These are phyloP conservation scores for Scedosporium aurantiacum DNA, from an alignment of 2,329 filamentous ascomycete species.

Conservation along the genomic window DNA sequence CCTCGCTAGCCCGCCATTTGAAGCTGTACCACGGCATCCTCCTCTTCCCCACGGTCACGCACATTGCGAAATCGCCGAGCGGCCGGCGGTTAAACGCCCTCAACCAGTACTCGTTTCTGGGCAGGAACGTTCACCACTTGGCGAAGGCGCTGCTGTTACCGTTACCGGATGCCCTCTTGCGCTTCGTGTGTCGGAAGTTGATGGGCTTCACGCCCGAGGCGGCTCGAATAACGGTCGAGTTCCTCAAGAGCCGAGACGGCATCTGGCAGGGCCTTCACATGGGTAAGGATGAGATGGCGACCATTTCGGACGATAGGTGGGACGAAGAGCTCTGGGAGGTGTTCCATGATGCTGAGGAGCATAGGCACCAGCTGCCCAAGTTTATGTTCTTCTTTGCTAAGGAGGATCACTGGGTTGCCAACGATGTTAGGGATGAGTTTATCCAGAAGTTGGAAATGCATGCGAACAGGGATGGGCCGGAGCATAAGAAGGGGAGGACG, in stretches of 20 bases:
- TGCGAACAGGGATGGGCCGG: constrained; percentile 15
- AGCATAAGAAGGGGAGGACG: constrained; percentile 24
- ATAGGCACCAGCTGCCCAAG: constrained; percentile 20
- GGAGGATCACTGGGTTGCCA: constrained; percentile 52
- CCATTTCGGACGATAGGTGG: constrained; percentile 49
- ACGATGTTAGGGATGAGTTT: constrained; percentile 43
- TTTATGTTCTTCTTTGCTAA: constrained; percentile 51
- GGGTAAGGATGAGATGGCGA: constrained; percentile 48
- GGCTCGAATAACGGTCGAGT: constrained; percentile 38
- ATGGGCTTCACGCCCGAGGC: constrained; percentile 38
- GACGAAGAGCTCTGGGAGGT: constrained; percentile 46
- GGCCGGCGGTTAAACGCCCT: constrained; percentile 34
- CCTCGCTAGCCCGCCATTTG: constrained; percentile 23
- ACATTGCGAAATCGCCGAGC: constrained; percentile 52
- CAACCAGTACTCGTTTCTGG: constrained; percentile 24
- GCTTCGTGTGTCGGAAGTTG: constrained; percentile 29
- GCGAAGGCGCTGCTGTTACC: constrained; percentile 29
- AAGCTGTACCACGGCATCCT: constrained; percentile 44
- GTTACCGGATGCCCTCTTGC: constrained; percentile 27
- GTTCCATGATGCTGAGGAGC: constrained; percentile 11
- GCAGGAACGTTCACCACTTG: constrained; percentile 27
- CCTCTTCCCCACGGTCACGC: constrained; percentile 64
- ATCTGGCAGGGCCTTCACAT: constrained; percentile 50
- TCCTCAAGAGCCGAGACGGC: constrained; percentile 45
- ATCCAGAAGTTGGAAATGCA: constrained; percentile 30